These are phyloP conservation scores for Lippia alba DNA, from an alignment of 305 asterid species.

Conservation along the genomic window DNA sequence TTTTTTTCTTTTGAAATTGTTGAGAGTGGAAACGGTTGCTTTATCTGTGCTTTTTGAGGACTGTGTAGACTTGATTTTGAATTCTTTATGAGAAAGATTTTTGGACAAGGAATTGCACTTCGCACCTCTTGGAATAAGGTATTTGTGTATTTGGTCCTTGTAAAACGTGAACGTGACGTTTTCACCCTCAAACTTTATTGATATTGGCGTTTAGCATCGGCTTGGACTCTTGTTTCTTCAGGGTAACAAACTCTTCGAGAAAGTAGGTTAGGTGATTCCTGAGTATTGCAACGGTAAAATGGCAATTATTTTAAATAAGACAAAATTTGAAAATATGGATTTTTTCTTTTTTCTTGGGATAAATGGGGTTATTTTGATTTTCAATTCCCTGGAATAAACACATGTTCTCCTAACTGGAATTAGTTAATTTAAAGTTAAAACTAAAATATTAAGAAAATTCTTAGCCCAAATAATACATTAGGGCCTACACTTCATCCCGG, in stretches of 20 bases:
- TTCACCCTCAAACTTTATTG: not conserved
- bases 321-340: too few species aligned
- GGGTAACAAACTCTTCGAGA: not conserved
- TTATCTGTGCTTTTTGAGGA: not conserved
- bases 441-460: too few species aligned
- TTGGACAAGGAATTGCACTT: not conserved
- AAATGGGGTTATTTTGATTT: too few species aligned
- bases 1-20: not conserved
- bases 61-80: conserved; percentile 19
- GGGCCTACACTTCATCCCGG: too few species aligned
- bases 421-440: too few species aligned
- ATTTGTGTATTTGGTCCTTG: not conserved
- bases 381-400: too few species aligned
- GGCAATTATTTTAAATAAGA: not conserved
- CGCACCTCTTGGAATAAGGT: not conserved
- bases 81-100: not conserved
- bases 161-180: not conserved
- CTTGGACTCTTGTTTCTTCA: not conserved
- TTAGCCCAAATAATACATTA: too few species aligned
- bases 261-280: not conserved
- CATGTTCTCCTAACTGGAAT: too few species aligned
- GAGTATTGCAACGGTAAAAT: too few species aligned
- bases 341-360: too few species aligned
- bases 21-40: not conserved
- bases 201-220: not conserved